Evolutionary conservation across 148 eudicot species (phyloP), one percentile per base, ranked within the genome.

Genomic region (Polygonum maritimum): DNA sequence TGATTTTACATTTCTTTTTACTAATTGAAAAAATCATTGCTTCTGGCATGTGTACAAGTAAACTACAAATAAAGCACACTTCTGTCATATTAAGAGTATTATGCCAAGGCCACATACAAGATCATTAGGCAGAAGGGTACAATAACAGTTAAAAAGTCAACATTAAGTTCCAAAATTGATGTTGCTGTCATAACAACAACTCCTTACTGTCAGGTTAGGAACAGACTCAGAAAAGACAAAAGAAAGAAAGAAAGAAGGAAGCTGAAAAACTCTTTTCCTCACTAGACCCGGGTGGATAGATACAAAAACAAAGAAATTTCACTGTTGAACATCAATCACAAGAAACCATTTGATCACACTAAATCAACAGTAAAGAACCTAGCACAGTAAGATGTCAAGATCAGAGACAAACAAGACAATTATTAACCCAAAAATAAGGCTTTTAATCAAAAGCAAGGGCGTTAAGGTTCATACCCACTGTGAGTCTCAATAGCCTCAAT

Each of bases 401-500:
- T 73, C 75, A 73, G 41, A 21, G 38, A 67, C 45, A 67, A 67
- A 73, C 11, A 11, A 11, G 39, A 67, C 41, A 67, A 67, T 33
- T 15, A 67, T 67, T 9, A 67, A 16, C 21, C 44, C 36, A 67
- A 67, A 67, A 67, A 45, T 36, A 5, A 6, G 45, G 15, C 44
- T 67, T 65, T 67, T 36, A 26, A 26, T 26, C 31, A 67, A 15
- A 67, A 67, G 38, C 7, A 45, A 36, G 71, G 41, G 21, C 18
- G 71, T 67, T 38, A 67, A 8, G 71, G 21, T 83, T 84, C 88
- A 47, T 90, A 94, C 98, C 98, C 98, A 71, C 98, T 90, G 82
- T 94, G 98, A 77, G 93, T 94, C 82, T 94, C 98, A 77, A 92
- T 90, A 15, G 98, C 93, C 83, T 94, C 98, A 81, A 94, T 82